Evolutionary conservation across 2,329 filamentous ascomycete species (phyloP), one percentile per base, ranked within the genome.

Genomic region (Trichoderma sp.): DNA sequence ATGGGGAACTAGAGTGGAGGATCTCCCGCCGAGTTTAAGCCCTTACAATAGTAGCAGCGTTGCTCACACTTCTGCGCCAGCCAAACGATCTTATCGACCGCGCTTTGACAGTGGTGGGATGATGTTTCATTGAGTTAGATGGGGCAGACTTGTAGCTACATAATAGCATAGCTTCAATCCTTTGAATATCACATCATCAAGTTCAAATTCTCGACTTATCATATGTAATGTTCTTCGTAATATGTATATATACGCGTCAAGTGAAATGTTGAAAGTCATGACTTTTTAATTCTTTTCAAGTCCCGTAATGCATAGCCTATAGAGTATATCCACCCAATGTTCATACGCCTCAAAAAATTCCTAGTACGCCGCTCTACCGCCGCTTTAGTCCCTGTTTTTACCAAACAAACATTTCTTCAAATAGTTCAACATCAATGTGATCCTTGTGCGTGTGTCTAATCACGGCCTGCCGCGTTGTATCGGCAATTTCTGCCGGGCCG

Each of bases 21-120:
- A 94, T 81, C 80, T 93, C 53, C 92, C 92, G 38, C 92, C 92
- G 0, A 93, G 90, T 68, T 31, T 87, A 53, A 84, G 86, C 9
- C 77, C 79, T 27, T 88, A 88, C 75, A 73, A 56, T 7, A 65
- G 41, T 41, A 73, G 68, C 14, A 72, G 59, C 5, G 21, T 65
- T 31, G 41, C 53, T 31, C 71, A 64, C 50, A 41, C 41, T 27
- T 29, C 75, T 38, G 35, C 27, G 9, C 62, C 56, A 2, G 69
- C 45, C 6, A 65, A n/a, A 35, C 53, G 75, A 27, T 45, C 50
- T 2, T 76, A 76, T 16, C 27, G 29, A n/a, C 16, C 71, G 18
- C 41, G 65, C 7, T 68, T 76, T 24, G 68, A 45, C 4, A 38
- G 45, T 31, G 74, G 50, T 7, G 66, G 66, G 27, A 68, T 76